Conservation (phyloP, 2,329 filamentous ascomycete species). For the Hysterium pulicare region DNA sequence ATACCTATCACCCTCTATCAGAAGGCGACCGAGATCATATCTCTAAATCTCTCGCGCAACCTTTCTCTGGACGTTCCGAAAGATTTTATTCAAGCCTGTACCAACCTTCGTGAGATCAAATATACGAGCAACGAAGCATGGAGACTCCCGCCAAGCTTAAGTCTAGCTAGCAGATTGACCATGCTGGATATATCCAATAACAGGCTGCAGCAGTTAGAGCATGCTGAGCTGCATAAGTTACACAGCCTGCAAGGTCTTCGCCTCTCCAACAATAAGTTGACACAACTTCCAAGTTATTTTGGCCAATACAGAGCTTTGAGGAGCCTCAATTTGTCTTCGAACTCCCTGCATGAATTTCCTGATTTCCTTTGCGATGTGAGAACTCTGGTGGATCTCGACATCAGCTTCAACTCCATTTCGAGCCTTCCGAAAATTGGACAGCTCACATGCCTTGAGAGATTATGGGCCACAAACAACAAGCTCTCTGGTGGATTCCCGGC, state of each 20-base stretch:
- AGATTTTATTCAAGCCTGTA: conserved; percentile 93
- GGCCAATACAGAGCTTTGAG: conserved; percentile 73
- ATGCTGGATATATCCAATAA: conserved; percentile 96
- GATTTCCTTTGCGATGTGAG: conserved; percentile 77
- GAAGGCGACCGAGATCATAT: conserved; percentile 88
- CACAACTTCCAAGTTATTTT: conserved; percentile 76
- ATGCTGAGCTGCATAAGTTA: conserved; percentile 75
- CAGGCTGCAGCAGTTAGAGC: conserved; percentile 78
- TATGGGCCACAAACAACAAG: conserved; percentile 95
- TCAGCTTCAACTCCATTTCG: conserved; percentile 92
- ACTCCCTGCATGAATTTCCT: conserved; percentile 82
- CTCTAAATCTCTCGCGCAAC: conserved; percentile 89
- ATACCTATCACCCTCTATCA: conserved; percentile 94
- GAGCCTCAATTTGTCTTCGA: conserved; percentile 88
- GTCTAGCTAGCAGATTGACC: conserved; percentile 75
- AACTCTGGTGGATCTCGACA: conserved; percentile 84
- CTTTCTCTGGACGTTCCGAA: conserved; percentile 87
- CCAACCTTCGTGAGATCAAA: conserved; percentile 89
- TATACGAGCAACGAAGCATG: conserved; percentile 92
- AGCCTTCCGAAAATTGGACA: conserved; percentile 76
- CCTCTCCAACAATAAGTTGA: conserved; percentile 87
- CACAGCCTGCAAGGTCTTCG: conserved; percentile 81
- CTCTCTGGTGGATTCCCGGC: conserved; percentile 71
- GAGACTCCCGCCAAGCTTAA: conserved; percentile 78
- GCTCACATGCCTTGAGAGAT: conserved; percentile 74